Percentiles rank a stretch among this genome's conserved stretches.
Conservation (phyloP, 805 yeast genomes). For the Candida oleophila region DNA sequence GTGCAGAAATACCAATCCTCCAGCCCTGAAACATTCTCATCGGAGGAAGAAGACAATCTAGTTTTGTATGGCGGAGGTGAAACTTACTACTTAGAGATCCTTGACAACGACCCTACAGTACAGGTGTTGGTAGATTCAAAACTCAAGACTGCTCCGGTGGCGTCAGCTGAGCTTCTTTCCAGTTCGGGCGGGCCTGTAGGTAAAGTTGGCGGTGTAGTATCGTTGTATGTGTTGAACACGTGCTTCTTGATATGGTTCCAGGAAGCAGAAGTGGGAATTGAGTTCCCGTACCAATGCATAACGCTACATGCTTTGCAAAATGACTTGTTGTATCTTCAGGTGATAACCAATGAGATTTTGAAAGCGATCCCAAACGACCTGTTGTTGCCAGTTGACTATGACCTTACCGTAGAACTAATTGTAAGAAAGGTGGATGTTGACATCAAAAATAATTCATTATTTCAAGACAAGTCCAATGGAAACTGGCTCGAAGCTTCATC, state of each 20-base stretch:
- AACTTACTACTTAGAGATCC: constrained; percentile 12
- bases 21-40: constrained; percentile 38
- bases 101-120: constrained; percentile 14
- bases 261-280: constrained; percentile 23
- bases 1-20: constrained; percentile 30
- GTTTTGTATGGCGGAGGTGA: constrained; percentile 41
- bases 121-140: constrained; percentile 7
- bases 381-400: constrained; percentile 9
- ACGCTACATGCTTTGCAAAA: constrained; percentile 32
- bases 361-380: constrained; percentile 7
- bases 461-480: background rate
- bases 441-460: background rate
- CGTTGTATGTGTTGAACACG: constrained; percentile 35
- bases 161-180: background rate
- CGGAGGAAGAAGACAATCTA: constrained; percentile 35
- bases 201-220: constrained; percentile 7
- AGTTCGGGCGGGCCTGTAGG: background rate
- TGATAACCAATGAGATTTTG: constrained; percentile 9
- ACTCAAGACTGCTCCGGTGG: background rate
- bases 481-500: background rate
- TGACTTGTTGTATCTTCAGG: constrained; percentile 29
- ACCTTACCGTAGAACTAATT: constrained; percentile 8
- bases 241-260: constrained; percentile 31
- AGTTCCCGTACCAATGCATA: constrained; percentile 33
- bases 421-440: background rate